Base-by-base conservation (phyloP, 106 monocot genomes). In the Alisma plantagoaquatica region DNA sequence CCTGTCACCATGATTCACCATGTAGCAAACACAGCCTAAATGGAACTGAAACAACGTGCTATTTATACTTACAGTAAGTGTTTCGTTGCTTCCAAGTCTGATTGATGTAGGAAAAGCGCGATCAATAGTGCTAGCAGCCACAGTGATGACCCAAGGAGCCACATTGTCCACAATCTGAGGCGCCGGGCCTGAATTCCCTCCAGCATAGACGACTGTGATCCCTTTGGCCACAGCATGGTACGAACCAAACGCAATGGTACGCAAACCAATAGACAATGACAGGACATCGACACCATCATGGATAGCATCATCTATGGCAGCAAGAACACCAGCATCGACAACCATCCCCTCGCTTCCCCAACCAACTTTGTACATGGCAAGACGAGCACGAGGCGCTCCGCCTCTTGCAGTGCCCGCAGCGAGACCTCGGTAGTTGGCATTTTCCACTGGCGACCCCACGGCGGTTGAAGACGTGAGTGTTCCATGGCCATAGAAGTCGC, bases 41-140 rank as follows among this genome's bases (percentile, higher is more conserved):
- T n/a, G n/a, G n/a, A n/a, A n/a, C n/a, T n/a, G n/a, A n/a, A n/a
- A n/a, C n/a, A n/a, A n/a, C n/a, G n/a, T n/a, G n/a, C n/a, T n/a
- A n/a, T n/a, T n/a, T n/a, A n/a, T n/a, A n/a, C n/a, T n/a, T 57
- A 69, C 68, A 62, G 56, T 43, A 8, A 73, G 1, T 4, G 35
- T 64, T 1, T 52, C 1, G 1, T 59, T 64, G 54, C 59, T 59
- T 23, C 69, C 69, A 0, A 75, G 64, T 4, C 46, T 63, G 10
- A 75, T 20, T 12, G 16, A 23, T 0, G 64, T 64, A 2, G 69
- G 64, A 5, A 58, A 75, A 11, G 63, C 46, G 0, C 64, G 51
- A 27, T 75, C 75, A 3, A 70, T 48, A 1, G 58, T 69, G 54
- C 25, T 54, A 12, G 65, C 65, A 2, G 65, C 65, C 2, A 55